A percentile compares a stretch with the other conserved stretches of the same genome.
phyloP scores from a whole-genome alignment of 805 yeast species.

The Candida corydali region DNA sequence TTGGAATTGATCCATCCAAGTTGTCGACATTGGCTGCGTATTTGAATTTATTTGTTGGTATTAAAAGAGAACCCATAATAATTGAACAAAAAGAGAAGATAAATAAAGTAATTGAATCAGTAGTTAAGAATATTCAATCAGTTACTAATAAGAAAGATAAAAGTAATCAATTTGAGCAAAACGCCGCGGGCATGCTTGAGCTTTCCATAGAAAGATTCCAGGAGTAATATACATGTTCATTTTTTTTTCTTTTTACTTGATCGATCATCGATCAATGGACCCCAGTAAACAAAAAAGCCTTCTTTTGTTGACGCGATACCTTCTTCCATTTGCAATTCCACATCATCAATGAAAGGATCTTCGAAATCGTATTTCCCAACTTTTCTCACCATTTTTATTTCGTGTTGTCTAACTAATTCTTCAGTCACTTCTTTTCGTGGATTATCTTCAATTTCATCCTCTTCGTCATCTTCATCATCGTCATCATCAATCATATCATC shows the following conservation, averaged over 20 bases:
- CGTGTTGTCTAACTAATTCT: constrained; percentile 41
- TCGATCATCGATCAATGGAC: constrained; percentile 69
- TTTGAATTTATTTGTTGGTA: constrained; percentile 47
- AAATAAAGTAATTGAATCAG: constrained; percentile 12
- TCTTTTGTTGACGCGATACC: constrained; percentile 89
- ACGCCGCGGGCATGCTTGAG: constrained; percentile 30
- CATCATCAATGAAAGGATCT: constrained; percentile 96
- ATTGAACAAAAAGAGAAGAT: constrained; percentile 13
- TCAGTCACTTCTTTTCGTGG: constrained; percentile 25
- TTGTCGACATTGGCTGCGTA: constrained; percentile 50
- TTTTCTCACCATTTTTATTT: constrained; percentile 55
- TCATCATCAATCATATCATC: constrained; percentile 32
- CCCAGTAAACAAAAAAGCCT: constrained; percentile 94
- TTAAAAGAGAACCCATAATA: constrained; percentile 20
- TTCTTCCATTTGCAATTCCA: constrained; percentile 89
- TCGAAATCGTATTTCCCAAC: constrained; percentile 88
- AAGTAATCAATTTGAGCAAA: constrained; percentile 15
- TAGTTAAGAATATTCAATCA: constrained; percentile 12
- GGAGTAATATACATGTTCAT: constrained; percentile 7
- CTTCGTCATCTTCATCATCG: constrained; percentile 22
- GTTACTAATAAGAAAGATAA: constrained; percentile 12
- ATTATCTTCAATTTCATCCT: constrained; percentile 11
- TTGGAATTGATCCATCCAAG: constrained; percentile 18
- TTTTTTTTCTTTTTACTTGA: constrained; percentile 9
- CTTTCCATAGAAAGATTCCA: constrained; percentile 34